phyloP scores from a whole-genome alignment of 208 protist species.

The Lotmaria passim region DNA sequence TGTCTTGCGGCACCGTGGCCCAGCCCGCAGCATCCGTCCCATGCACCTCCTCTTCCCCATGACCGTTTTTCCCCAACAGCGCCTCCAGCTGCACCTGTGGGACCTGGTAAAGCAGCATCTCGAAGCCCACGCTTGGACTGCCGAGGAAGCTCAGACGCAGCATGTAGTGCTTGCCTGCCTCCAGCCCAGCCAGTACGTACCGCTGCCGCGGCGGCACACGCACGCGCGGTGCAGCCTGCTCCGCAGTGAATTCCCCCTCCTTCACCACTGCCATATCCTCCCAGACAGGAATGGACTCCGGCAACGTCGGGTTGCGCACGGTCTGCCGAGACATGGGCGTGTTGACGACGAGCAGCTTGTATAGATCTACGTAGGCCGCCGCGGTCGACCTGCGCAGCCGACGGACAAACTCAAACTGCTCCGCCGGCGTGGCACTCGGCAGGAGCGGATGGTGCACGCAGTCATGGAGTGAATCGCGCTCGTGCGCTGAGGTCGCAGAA shows the following conservation, averaged over 20 bases:
- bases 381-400: neutral
- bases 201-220: conserved; percentile 29
- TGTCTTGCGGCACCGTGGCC: conserved; percentile 38
- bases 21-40: neutral
- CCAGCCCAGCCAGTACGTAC: conserved; percentile 36
- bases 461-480: too few species aligned
- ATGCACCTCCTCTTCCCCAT: neutral
- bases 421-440: conserved; percentile 8
- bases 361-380: neutral
- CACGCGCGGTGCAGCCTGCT: neutral
- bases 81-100: conserved; percentile 8
- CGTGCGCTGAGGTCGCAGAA: neutral
- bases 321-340: conserved; percentile 14
- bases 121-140: conserved; percentile 48
- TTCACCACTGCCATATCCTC: neutral
- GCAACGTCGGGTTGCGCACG: conserved; percentile 32
- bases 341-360: conserved; percentile 11
- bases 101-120: conserved; percentile 41
- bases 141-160: conserved; percentile 49
- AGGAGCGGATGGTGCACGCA: neutral
- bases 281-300: conserved; percentile 20
- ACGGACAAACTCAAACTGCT: neutral
- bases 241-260: neutral
- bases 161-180: conserved; percentile 34
- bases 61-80: neutral